phyloP scores from a whole-genome alignment of 2,329 filamentous ascomycete genomes.

The Colletotrichum abscissum region DNA sequence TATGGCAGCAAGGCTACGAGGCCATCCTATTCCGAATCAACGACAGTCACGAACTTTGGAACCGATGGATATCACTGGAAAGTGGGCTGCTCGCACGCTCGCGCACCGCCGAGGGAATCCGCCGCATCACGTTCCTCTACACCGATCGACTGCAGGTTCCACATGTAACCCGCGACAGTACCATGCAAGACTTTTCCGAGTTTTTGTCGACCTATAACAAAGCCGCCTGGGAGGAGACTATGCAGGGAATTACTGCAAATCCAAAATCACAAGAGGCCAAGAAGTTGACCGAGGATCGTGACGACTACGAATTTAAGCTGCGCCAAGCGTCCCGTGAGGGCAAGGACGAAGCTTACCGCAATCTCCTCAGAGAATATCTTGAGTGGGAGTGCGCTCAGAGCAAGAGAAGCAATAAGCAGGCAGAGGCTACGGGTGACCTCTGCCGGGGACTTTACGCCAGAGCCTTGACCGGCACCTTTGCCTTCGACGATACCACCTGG shows the following conservation, averaged over 20 bases:
- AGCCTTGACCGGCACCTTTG: constrained; percentile 76
- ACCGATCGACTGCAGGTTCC: constrained; percentile 77
- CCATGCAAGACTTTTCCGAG: constrained; percentile 78
- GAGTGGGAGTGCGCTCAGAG: constrained; percentile 82
- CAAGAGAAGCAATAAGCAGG: constrained; percentile 63
- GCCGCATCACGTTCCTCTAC: constrained; percentile 76
- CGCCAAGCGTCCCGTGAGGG: constrained; percentile 66
- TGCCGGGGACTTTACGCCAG: constrained; percentile 80
- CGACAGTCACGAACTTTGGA: constrained; percentile 84
- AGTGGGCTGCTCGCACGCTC: constrained; percentile 73
- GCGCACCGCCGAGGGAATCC: constrained; percentile 66
- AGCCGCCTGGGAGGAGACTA: constrained; percentile 77
- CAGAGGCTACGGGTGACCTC: constrained; percentile 59
- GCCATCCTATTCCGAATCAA: constrained; percentile 79
- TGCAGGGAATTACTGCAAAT: constrained; percentile 72
- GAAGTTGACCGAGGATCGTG: constrained; percentile 71
- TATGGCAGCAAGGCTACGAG: constrained; percentile 79
- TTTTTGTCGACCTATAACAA: constrained; percentile 80
- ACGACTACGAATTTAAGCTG: constrained; percentile 75
- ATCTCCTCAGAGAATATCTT: constrained; percentile 75
- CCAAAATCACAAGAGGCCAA: constrained; percentile 71
- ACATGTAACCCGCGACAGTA: constrained; percentile 80
- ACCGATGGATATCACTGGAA: constrained; percentile 80
- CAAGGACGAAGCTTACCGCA: constrained; percentile 65
- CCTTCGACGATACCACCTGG: constrained; percentile 82